These are phyloP conservation scores for Boletus bicolor DNA, from an alignment of 768 basidiomycete species.

Conservation along the genomic window DNA sequence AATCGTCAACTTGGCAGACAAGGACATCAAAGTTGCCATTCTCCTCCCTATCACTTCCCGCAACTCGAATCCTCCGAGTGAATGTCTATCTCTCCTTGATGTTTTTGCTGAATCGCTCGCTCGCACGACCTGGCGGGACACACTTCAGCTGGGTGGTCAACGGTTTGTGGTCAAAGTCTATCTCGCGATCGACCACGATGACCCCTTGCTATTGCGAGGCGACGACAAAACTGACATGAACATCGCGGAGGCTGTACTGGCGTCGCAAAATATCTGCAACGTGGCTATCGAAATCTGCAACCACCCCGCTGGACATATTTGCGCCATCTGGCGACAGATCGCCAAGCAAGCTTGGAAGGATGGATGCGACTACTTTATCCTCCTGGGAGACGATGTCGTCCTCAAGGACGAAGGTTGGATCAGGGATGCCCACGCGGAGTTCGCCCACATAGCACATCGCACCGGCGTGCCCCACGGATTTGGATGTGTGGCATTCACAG, in stretches of 20 bases:
- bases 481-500: constrained; percentile 57
- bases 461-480: constrained; percentile 42
- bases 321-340: constrained; percentile 51
- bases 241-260: constrained; percentile 38
- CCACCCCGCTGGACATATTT: constrained; percentile 46
- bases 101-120: constrained; percentile 43
- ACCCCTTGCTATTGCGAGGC: constrained; percentile 35
- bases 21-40: constrained; percentile 44
- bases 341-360: constrained; percentile 48
- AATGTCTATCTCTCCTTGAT: constrained; percentile 42
- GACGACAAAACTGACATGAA: constrained; percentile 18
- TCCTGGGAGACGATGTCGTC: constrained; percentile 56
- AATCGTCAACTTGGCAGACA: constrained; percentile 36
- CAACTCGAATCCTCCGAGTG: constrained; percentile 30
- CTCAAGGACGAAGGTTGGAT: constrained; percentile 54
- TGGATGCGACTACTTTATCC: constrained; percentile 46
- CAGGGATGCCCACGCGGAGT: constrained; percentile 38
- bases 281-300: constrained; percentile 37
- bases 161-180: constrained; percentile 43
- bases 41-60: constrained; percentile 59
- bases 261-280: constrained; percentile 35
- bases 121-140: constrained; percentile 47
- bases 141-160: constrained; percentile 27
- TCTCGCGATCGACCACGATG: constrained; percentile 51
- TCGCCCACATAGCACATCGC: constrained; percentile 32